These are phyloP conservation scores for Bimuria novae-zelandiae DNA, from an alignment of 2,329 filamentous ascomycete species.

Conservation along the genomic window DNA sequence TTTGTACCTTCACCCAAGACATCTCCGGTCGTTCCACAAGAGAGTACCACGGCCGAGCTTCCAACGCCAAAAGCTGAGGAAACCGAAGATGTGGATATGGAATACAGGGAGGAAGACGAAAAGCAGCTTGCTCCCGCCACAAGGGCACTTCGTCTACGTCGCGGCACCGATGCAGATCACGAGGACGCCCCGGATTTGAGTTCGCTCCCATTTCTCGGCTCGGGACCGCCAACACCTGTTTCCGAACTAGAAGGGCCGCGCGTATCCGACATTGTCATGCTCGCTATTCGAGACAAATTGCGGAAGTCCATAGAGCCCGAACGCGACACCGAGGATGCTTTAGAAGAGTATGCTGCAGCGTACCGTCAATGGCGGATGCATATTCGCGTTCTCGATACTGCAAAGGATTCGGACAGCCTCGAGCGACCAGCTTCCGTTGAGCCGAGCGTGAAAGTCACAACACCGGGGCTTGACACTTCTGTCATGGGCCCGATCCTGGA, in stretches of 20 bases:
- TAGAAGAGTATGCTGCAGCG: slow-evolving; percentile 42
- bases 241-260: slow-evolving; percentile 48
- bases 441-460: slow-evolving; percentile 41
- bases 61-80: slow-evolving; percentile 44
- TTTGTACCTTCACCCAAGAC: slow-evolving; percentile 19
- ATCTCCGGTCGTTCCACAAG: slow-evolving; percentile 17
- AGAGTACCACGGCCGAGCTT: slow-evolving; percentile 29
- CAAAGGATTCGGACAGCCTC: slow-evolving; percentile 45
- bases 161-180: slow-evolving; percentile 36
- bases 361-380: slow-evolving; percentile 50
- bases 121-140: slow-evolving; percentile 39
- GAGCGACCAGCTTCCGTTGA: slow-evolving; percentile 44
- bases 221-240: slow-evolving; percentile 49
- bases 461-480: slow-evolving; percentile 53
- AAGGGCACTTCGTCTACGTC: slow-evolving; percentile 35
- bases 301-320: slow-evolving; percentile 41
- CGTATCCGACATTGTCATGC: slow-evolving; percentile 41
- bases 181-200: slow-evolving; percentile 48
- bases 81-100: slow-evolving; percentile 37
- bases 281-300: slow-evolving; percentile 42
- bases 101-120: slow-evolving; percentile 26
- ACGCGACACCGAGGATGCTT: slow-evolving; percentile 29
- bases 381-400: slow-evolving; percentile 48
- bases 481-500: slow-evolving; percentile 35
- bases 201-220: slow-evolving; percentile 52